Evolutionary conservation across 2,329 filamentous ascomycete species (phyloP).

Genomic region (Penicillium glabrum): DNA sequence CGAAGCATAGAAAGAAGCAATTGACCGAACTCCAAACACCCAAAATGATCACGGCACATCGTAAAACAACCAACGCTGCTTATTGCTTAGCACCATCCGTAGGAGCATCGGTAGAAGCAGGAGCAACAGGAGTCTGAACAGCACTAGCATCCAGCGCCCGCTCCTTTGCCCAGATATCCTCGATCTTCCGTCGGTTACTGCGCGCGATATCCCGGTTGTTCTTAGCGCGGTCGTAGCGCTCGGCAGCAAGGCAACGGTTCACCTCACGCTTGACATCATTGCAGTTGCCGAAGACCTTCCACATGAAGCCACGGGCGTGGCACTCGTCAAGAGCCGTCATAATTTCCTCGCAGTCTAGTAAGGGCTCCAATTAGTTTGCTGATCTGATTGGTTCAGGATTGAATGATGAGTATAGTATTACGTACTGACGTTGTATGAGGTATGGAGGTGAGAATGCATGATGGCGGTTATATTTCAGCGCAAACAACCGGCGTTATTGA

Average conservation of each 20-base stretch:
- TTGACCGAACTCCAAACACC: constrained; percentile 13
- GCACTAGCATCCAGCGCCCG: constrained; percentile 23
- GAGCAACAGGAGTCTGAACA: constrained; percentile 5
- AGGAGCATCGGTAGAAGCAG: neutral
- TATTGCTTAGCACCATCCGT: constrained; percentile 12
- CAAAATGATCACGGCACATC: neutral
- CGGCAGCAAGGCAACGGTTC: constrained; percentile 77
- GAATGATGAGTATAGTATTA: constrained; percentile 14
- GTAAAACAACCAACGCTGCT: constrained; percentile 1
- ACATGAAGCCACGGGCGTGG: constrained; percentile 87
- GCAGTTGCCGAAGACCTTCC: constrained; percentile 88
- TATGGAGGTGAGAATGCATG: constrained; percentile 98
- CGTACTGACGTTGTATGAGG: constrained; percentile 83
- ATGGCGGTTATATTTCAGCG: constrained; percentile 27
- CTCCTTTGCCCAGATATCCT: constrained; percentile 72
- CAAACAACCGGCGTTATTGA: neutral
- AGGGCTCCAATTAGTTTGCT: constrained; percentile 3
- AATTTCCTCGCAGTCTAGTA: constrained; percentile 84
- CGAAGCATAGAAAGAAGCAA: constrained; percentile 8
- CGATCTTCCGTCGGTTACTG: constrained; percentile 70
- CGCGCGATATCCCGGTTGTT: constrained; percentile 71
- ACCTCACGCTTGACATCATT: constrained; percentile 82
- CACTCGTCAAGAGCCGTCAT: constrained; percentile 95
- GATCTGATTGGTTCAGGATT: neutral
- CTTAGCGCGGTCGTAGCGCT: constrained; percentile 75